phyloP scores from a whole-genome alignment of 2,329 filamentous ascomycete species.

The Ceratocystiopsis minuta region DNA sequence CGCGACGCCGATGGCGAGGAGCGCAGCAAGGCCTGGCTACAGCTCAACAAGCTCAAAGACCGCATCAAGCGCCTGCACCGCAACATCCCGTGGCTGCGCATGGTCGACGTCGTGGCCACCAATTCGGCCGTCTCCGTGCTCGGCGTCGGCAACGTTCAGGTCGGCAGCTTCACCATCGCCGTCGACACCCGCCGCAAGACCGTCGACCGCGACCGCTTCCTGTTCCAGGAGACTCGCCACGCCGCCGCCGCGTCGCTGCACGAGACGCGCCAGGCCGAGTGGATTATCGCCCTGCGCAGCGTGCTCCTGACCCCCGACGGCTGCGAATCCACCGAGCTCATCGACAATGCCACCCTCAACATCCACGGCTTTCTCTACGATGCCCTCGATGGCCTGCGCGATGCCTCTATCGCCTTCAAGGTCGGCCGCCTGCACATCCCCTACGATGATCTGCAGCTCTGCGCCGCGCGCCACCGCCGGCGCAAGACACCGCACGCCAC shows the following conservation, averaged over 20 bases:
- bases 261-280: constrained; percentile 66
- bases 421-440: constrained; percentile 79
- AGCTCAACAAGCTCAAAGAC: constrained; percentile 63
- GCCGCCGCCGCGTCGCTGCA: constrained; percentile 38
- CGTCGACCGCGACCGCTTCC: constrained; percentile 76
- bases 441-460: constrained; percentile 63
- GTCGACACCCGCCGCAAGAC: constrained; percentile 86
- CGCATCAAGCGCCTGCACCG: constrained; percentile 71
- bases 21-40: constrained; percentile 63
- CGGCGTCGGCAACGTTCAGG: constrained; percentile 67
- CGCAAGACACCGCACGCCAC: constrained; percentile 20
- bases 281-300: constrained; percentile 75
- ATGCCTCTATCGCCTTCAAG: constrained; percentile 80
- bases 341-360: constrained; percentile 78
- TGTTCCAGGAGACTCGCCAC: constrained; percentile 38
- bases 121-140: constrained; percentile 61
- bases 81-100: constrained; percentile 70
- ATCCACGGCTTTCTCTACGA: constrained; percentile 82
- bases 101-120: constrained; percentile 76
- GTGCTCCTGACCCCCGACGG: constrained; percentile 78
- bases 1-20: constrained; percentile 14
- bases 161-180: constrained; percentile 68
- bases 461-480: constrained; percentile 36
- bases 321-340: constrained; percentile 64
- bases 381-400: constrained; percentile 68